Conservation (phyloP, 2,329 filamentous ascomycete species). For the Penicillium sp. region DNA sequence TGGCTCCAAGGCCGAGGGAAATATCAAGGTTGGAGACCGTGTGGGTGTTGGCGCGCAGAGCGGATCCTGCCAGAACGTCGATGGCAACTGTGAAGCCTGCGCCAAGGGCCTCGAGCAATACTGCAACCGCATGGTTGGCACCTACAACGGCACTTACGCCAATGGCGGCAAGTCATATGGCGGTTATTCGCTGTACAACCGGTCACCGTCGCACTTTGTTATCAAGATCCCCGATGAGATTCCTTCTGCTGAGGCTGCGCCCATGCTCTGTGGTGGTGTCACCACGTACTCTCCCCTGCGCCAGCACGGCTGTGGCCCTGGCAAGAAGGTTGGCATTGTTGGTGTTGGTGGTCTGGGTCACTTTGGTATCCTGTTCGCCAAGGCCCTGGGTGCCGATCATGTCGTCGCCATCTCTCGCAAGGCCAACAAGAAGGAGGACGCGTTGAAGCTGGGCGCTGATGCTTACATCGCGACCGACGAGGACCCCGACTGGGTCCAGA, state of each 20-base stretch:
- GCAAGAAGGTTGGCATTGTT: constrained; percentile 72
- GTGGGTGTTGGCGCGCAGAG: constrained; percentile 66
- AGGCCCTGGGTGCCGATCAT: constrained; percentile 67
- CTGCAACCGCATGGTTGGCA: constrained; percentile 37
- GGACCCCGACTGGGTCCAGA: constrained; percentile 58
- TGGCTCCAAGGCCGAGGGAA: constrained; percentile 51
- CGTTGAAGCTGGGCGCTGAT: constrained; percentile 61
- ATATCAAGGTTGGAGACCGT: constrained; percentile 43
- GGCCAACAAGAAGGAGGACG: constrained; percentile 58
- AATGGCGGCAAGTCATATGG: constrained; percentile 70
- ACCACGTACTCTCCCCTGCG: constrained; percentile 73
- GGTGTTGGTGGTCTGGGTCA: constrained; percentile 76
- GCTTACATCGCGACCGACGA: constrained; percentile 63
- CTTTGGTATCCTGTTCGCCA: constrained; percentile 72
- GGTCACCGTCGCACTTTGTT: constrained; percentile 63
- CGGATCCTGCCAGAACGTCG: constrained; percentile 56
- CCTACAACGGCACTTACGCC: constrained; percentile 38
- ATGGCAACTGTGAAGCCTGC: constrained; percentile 60
- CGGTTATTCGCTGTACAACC: constrained; percentile 65
- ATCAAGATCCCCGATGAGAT: constrained; percentile 61
- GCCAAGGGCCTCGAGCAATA: constrained; percentile 46
- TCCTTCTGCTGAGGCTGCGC: constrained; percentile 60
- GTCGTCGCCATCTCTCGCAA: constrained; percentile 62
- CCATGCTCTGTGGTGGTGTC: constrained; percentile 78
- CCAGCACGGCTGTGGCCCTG: constrained; percentile 69